A percentile compares a stretch with the other conserved stretches of the same genome.
Evolutionary conservation across 2,329 filamentous ascomycete genomes (phyloP).

Genomic region (Botryotinia narcissicola): DNA sequence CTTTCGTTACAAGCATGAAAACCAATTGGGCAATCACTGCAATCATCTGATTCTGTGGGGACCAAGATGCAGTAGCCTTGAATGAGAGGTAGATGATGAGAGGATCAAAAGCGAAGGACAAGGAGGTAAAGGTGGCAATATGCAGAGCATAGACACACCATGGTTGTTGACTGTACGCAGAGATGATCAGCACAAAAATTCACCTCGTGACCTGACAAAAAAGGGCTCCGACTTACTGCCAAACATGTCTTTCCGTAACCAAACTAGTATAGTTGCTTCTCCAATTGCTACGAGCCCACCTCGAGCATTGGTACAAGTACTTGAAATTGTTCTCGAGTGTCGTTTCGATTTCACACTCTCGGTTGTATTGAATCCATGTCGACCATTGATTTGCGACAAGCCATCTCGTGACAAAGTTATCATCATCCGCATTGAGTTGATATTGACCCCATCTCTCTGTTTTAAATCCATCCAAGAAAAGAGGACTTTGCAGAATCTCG

Average conservation of each 20-base stretch:
- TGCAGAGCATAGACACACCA: slow-evolving; percentile 95
- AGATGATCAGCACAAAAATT: slow-evolving; percentile 24
- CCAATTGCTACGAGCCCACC: slow-evolving; percentile 98
- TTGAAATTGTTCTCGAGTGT: slow-evolving; percentile 86
- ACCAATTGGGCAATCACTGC: slow-evolving; percentile 61
- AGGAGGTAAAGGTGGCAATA: slow-evolving; percentile 86
- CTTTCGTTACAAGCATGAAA: slow-evolving; percentile 87
- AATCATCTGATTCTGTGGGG: slow-evolving; percentile 49
- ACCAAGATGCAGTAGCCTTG: slow-evolving; percentile 64
- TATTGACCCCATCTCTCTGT: slow-evolving; percentile 87
- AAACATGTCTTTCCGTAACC: slow-evolving; percentile 77
- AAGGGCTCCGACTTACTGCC: slow-evolving; percentile 65
- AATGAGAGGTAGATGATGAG: slow-evolving; percentile 68
- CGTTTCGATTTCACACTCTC: slow-evolving; percentile 86
- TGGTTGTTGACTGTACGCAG: slow-evolving; percentile 67
- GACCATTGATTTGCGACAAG: slow-evolving; percentile 89
- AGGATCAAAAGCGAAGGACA: slow-evolving; percentile 76
- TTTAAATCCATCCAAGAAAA: slow-evolving; percentile 85
- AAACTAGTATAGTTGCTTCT: slow-evolving; percentile 92
- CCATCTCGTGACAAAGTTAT: slow-evolving; percentile 98
- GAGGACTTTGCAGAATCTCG: slow-evolving; percentile 78
- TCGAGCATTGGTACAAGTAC: slow-evolving; percentile 88
- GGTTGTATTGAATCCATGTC: slow-evolving; percentile 92
- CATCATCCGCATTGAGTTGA: slow-evolving; percentile 92
- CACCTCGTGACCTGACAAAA: slow-evolving; percentile 6